Evolutionary conservation across 106 monocot genomes (phyloP), one percentile per base, ranked within the genome.

Genomic region (Ottelia alismoides): DNA sequence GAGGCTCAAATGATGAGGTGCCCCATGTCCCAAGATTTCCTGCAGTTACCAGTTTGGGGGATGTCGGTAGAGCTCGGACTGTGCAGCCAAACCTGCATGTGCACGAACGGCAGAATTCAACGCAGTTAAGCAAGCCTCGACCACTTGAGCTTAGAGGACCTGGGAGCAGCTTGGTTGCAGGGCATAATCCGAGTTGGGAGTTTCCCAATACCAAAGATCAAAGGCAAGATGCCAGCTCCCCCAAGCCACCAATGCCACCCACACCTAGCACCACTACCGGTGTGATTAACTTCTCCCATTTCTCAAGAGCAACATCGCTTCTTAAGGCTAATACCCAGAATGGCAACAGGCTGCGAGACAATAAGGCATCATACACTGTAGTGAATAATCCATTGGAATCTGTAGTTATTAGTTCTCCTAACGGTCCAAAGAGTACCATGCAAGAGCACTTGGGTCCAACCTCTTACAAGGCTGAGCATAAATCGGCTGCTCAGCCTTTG

Each of bases 281-380:
- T 31, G 14, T 74, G 57, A 74, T 72, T 70, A 83, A 90, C 40
- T 84, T 80, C 53, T 66, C 84, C 14, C 80, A 75, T 62, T 84
- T 90, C 54, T 61, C 75, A 0, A 79, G 83, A 47, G 73, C 82
- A 1, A 49, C 47, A 25, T 31, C 76, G 11, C 55, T 70, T n/a
- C 64, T 45, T 28, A 76, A 73, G 48, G 70, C 69, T 18, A 82
- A 56, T 51, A 50, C 70, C 27, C 49, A 71, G 23, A 70, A 57
- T 46, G 30, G 45, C 1, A 77, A 81, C 46, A 72, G 75, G 55
- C 35, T 70, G 69, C 67, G 57, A 31, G 63, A 56, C 45, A 66
- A 60, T 50, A 79, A 79, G 23, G 76, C 76, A 25, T 58, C 68
- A 11, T 70, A 66, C 6, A 68, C 77, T 45, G 60, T 64, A 27